Evolutionary conservation across 2,329 filamentous ascomycete genomes (phyloP).

Genomic region (Rhinocladiella mackenziei): DNA sequence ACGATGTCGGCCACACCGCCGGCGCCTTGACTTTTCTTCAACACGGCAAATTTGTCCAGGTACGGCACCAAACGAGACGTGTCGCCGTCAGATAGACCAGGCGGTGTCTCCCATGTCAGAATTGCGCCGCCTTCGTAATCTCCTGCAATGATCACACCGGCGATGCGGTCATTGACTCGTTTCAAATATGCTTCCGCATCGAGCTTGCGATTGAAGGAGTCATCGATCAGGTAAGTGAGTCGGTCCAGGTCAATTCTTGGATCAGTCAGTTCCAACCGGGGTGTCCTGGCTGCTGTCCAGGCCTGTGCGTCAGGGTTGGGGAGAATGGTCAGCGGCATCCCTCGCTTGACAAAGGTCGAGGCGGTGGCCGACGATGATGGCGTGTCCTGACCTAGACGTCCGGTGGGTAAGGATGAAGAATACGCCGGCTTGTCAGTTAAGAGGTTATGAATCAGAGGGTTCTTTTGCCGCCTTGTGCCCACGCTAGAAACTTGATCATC

Average conservation of each 20-base stretch:
- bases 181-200: constrained; percentile 77
- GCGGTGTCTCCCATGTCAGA: constrained; percentile 85
- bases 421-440: constrained; percentile 91
- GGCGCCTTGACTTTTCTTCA: constrained; percentile 81
- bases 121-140: constrained; percentile 96
- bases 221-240: constrained; percentile 81
- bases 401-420: constrained; percentile 81
- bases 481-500: constrained; percentile 43
- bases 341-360: constrained; percentile 83
- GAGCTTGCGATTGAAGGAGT: constrained; percentile 82
- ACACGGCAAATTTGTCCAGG: constrained; percentile 93
- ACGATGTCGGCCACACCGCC: constrained; percentile 93
- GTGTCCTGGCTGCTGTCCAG: constrained; percentile 65
- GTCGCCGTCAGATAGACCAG: constrained; percentile 51
- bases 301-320: constrained; percentile 62
- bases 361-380: constrained; percentile 33
- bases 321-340: constrained; percentile 81
- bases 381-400: constrained; percentile 49
- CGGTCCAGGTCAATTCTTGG: constrained; percentile 76
- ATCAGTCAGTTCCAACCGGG: constrained; percentile 69
- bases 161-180: constrained; percentile 75
- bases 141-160: constrained; percentile 89
- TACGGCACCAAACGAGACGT: constrained; percentile 75
- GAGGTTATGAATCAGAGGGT: constrained; percentile 91
- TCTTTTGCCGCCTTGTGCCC: constrained; percentile 60